Conservation (phyloP, 1,284 basidiomycete genomes). For the Uromyces viciae-fabae region DNA sequence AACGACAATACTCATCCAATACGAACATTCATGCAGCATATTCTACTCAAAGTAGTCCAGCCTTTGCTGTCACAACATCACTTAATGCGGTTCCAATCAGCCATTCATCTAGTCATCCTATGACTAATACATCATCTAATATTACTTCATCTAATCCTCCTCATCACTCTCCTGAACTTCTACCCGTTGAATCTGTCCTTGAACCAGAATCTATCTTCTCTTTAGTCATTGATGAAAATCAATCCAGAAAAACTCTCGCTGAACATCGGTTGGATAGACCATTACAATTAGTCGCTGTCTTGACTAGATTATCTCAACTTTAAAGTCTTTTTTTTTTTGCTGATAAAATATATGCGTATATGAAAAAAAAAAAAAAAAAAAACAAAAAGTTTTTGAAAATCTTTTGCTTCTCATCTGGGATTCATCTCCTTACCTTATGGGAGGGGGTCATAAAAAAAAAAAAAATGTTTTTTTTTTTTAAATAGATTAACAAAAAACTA, state of each 20-base stretch:
- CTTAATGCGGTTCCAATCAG: background rate
- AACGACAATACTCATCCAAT: slow-evolving; percentile 30
- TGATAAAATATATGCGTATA: no score
- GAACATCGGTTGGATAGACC: slow-evolving; percentile 31
- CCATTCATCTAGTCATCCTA: no score
- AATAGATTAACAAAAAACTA: no score
- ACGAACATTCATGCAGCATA: slow-evolving; percentile 3
- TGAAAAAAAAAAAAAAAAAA: background rate
- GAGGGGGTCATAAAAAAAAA: no score
- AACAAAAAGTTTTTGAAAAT: background rate
- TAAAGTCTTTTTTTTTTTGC: no score
- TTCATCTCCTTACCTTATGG: no score
- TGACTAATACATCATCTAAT: background rate
- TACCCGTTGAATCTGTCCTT: slow-evolving; percentile 23
- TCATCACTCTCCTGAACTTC: slow-evolving; percentile 17
- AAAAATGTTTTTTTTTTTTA: no score
- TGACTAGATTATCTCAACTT: slow-evolving; percentile 22
- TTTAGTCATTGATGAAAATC: slow-evolving; percentile 42
- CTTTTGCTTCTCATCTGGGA: no score
- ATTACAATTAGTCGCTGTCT: slow-evolving; percentile 19
- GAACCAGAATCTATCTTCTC: slow-evolving; percentile 40
- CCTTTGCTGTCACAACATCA: background rate
- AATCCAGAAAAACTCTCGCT: slow-evolving; percentile 39
- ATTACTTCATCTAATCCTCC: background rate
- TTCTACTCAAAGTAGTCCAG: slow-evolving; percentile 3